Conservation (phyloP, 2,329 filamentous ascomycete species). For the Monosporascus sp. region DNA sequence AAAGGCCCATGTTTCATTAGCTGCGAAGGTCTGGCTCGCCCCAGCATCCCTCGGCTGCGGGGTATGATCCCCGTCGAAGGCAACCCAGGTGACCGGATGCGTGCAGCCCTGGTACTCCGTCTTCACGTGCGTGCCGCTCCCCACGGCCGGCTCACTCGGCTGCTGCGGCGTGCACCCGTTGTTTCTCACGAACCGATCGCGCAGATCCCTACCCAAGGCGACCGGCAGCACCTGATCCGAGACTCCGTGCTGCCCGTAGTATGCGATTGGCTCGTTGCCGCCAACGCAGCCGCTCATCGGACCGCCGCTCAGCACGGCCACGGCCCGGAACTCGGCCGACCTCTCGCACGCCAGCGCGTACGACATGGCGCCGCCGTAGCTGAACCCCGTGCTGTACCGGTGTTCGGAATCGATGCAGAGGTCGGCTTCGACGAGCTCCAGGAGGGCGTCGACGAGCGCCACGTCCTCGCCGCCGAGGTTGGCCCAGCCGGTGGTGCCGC, state of each 20-base stretch:
- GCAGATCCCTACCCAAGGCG: slow-evolving; percentile 24
- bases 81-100: slow-evolving; percentile 29
- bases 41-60: slow-evolving; percentile 16
- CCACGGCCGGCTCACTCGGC: slow-evolving; percentile 14
- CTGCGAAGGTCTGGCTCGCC: slow-evolving; percentile 10
- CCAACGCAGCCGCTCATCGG: slow-evolving; percentile 25
- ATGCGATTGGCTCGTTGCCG: slow-evolving; percentile 29
- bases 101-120: slow-evolving; percentile 23
- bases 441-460: slow-evolving; percentile 27
- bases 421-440: slow-evolving; percentile 26
- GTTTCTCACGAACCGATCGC: slow-evolving; percentile 31
- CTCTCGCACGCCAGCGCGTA: slow-evolving; percentile 32
- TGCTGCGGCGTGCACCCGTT: slow-evolving; percentile 27
- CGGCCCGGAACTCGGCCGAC: slow-evolving; percentile 24
- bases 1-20: slow-evolving; percentile 26
- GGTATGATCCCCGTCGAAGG: slow-evolving; percentile 26
- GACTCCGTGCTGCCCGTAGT: slow-evolving; percentile 27
- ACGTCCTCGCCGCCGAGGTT: slow-evolving; percentile 32
- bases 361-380: slow-evolving; percentile 32
- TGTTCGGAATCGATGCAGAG: slow-evolving; percentile 30
- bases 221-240: slow-evolving; percentile 31
- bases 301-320: slow-evolving; percentile 26
- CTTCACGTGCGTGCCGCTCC: slow-evolving; percentile 12
- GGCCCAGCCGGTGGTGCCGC: slow-evolving; percentile 23
- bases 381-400: slow-evolving; percentile 32